Evolutionary conservation across 1,139 yeast species (phyloP), one percentile per base, ranked within the genome.

Genomic region (Yamadazyma sp.): DNA sequence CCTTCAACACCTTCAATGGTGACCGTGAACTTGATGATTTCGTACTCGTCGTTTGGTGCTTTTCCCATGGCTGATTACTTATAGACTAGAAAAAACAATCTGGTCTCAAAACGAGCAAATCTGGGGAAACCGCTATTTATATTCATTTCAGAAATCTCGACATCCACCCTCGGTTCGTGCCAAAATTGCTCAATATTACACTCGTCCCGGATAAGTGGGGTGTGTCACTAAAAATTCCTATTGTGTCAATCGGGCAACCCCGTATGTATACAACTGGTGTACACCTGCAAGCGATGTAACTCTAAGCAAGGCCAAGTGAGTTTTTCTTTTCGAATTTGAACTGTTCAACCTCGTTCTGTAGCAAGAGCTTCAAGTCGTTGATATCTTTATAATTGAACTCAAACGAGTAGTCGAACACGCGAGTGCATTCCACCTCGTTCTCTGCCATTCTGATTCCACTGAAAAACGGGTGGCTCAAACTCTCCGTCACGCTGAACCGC

Each of bases 341-440:
- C 12, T 47, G 49, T 10, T 48, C 53, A 12, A 70, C 69, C 49
- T 81, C 86, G 15, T 66, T 64, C 39, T 69, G 73, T 20, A 81
- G 61, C 40, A 76, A 51, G 4, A 50, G 47, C 46, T 69, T 69
- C 55, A 79, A 63, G n/a, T 69, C 76, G 12, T 62, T 52, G 42
- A 71, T 53, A 6, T 64, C 55, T 16, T 39, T 48, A 10, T 63
- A 63, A 18, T 54, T 47, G 50, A 56, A 71, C 55, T 85, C 94
- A 55, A 81, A 83, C 24, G 79, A 69, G 49, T 81, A 83, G 52
- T 82, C 82, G 56, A 85, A 85, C 1, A 66, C 57, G 3, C 63
- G 62, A 0, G 54, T 50, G 42, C 81, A 70, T 1, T 39, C 53
- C 0, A 80, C 73, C 54, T 85, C 92, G 39, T 74, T 76, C 11